A percentile compares a stretch with the other conserved stretches of the same genome.
Conservation (phyloP, 768 basidiomycete species). For the Mycena amicta region DNA sequence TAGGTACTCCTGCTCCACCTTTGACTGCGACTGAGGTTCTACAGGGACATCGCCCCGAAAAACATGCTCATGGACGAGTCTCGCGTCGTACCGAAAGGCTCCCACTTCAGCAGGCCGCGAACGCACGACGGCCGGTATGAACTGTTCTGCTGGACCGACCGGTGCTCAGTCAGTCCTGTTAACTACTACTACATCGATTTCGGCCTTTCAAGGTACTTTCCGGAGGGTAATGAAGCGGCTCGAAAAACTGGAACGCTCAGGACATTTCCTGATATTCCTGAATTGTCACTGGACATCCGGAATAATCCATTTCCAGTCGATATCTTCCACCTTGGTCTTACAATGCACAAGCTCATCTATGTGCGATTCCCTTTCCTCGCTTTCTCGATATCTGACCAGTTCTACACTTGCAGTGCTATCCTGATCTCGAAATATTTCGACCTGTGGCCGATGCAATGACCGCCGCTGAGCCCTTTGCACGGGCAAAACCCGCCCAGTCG, state of each 20-base stretch:
- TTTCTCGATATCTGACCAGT: neutral
- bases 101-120: slow-evolving; percentile 13
- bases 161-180: slow-evolving; percentile 25
- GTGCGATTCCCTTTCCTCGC: neutral
- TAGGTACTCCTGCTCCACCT: slow-evolving; percentile 2
- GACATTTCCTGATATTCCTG: slow-evolving; percentile 11
- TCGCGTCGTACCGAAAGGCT: slow-evolving; percentile 20
- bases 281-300: slow-evolving; percentile 9
- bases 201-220: slow-evolving; percentile 20
- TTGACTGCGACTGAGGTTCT: neutral
- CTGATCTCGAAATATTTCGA: slow-evolving; percentile 8
- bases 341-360: slow-evolving; percentile 3
- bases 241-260: slow-evolving; percentile 11
- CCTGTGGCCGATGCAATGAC: slow-evolving; percentile 7
- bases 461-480: neutral
- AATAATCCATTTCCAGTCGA: slow-evolving; percentile 22
- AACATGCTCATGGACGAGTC: slow-evolving; percentile 27
- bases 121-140: neutral
- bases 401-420: slow-evolving; percentile 1
- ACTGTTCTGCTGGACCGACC: slow-evolving; percentile 13
- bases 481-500: neutral
- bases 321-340: slow-evolving; percentile 13
- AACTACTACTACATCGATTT: slow-evolving; percentile 33
- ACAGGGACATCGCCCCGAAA: slow-evolving; percentile 21
- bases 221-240: neutral